Percentiles rank a stretch among this genome's conserved stretches.
Conservation (phyloP, 192 early-diverging fungal species). For the Coemansia sp. region DNA sequence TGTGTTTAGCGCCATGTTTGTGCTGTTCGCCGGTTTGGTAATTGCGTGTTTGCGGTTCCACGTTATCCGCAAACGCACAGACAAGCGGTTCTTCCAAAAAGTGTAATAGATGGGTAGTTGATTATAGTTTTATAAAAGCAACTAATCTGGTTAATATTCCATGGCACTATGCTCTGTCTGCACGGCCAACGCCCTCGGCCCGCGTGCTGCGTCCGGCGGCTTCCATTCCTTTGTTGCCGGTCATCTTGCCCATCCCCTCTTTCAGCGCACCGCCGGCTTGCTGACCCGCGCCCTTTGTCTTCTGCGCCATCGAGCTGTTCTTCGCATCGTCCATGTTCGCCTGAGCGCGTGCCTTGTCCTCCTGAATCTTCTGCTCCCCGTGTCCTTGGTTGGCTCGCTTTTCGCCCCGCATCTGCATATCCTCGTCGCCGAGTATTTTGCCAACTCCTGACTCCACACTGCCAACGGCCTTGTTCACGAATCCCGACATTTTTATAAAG, state of each 20-base stretch:
- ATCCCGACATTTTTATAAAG: not conserved
- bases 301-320: constrained; percentile 9
- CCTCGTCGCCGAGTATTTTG: constrained; percentile 6
- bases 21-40: constrained; percentile 30
- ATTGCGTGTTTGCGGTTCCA: constrained; percentile 19
- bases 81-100: constrained; percentile 13
- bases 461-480: constrained; percentile 2
- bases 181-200: not conserved
- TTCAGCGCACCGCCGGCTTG: not conserved
- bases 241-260: not conserved
- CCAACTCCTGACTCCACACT: constrained; percentile 2
- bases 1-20: constrained; percentile 43
- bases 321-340: constrained; percentile 3
- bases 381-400: not conserved
- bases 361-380: not conserved
- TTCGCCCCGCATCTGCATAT: constrained; percentile 4
- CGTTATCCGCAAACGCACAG: constrained; percentile 5
- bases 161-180: not conserved
- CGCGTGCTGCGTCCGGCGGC: not conserved
- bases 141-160: no score
- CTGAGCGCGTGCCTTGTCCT: constrained; percentile 1
- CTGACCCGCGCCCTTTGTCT: constrained; percentile 2
- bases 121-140: not conserved
- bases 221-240: constrained; percentile 5
- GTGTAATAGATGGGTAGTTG: not conserved